A percentile compares a stretch with the other conserved stretches of the same genome.
These are phyloP conservation scores for Verticillium tricorpus DNA, from an alignment of 2,329 filamentous ascomycete genomes.

Conservation along the genomic window DNA sequence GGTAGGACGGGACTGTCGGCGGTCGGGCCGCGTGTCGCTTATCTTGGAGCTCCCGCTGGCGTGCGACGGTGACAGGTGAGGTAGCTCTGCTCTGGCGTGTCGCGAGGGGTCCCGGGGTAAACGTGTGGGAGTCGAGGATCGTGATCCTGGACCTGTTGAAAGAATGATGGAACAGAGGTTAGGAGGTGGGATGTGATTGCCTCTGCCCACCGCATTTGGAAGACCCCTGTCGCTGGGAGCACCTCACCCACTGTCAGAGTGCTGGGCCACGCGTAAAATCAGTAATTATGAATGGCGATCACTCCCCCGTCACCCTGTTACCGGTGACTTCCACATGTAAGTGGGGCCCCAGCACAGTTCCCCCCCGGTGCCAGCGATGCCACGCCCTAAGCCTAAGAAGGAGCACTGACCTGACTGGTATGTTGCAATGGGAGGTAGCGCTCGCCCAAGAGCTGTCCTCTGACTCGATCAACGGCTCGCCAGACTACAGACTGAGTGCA, in stretches of 20 bases:
- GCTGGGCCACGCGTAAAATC: conserved; percentile 1
- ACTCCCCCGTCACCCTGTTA: neutral
- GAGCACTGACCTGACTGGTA: neutral
- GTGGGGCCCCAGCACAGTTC: neutral
- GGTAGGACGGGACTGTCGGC: neutral
- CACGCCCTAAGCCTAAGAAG: neutral
- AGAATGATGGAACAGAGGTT: neutral
- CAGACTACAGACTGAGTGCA: too few species aligned
- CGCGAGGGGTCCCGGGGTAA: neutral
- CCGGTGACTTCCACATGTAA: neutral
- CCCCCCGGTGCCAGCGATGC: neutral
- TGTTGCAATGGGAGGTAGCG: neutral
- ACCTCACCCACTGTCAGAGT: neutral
- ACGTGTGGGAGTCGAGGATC: neutral
- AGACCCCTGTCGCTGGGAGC: neutral
- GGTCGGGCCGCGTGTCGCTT: neutral
- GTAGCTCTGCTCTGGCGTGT: neutral
- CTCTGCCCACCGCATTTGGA: neutral
- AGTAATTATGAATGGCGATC: neutral
- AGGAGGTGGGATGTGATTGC: neutral
- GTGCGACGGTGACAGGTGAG: neutral
- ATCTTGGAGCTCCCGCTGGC: neutral
- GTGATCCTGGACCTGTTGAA: neutral
- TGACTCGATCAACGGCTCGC: too few species aligned
- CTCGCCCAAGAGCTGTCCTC: too few species aligned